Conservation (phyloP, 192 early-diverging fungal species). For the Allomyces macrogynus region DNA sequence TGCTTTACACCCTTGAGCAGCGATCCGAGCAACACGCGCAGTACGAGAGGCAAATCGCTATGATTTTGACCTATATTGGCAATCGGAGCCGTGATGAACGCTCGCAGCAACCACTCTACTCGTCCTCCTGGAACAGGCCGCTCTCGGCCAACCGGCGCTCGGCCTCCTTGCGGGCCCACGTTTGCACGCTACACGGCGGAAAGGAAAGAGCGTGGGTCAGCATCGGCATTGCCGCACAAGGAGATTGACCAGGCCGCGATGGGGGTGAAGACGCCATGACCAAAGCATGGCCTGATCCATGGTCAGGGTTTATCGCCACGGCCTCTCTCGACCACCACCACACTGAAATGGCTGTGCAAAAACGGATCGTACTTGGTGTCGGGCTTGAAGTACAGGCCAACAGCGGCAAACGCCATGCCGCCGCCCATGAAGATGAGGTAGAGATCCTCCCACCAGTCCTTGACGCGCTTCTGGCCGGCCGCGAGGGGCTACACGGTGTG, state of each 20-base stretch:
- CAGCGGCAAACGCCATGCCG: slow-evolving; percentile 27
- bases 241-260: no score
- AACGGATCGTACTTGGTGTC: slow-evolving; percentile 38
- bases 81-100: no score
- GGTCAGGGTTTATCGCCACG: no score
- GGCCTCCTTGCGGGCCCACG: slow-evolving; percentile 56
- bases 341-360: neutral
- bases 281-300: no score
- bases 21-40: no score
- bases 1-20: no score
- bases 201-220: slow-evolving; percentile 1
- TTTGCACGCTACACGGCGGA: slow-evolving; percentile 26
- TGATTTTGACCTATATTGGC: no score
- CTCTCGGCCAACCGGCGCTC: slow-evolving; percentile 48
- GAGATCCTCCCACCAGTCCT: slow-evolving; percentile 53
- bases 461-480: slow-evolving; percentile 42
- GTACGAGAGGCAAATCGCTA: no score
- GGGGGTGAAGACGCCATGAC: no score
- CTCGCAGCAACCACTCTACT: slow-evolving; percentile 19
- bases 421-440: slow-evolving; percentile 40
- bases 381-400: slow-evolving; percentile 48
- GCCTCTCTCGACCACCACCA: neutral
- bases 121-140: slow-evolving; percentile 41
- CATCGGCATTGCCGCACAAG: no score
- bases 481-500: slow-evolving; percentile 13